Evolutionary conservation across 2,329 filamentous ascomycete genomes (phyloP).

Genomic region (Monilinia vaccinii-corymbosi): DNA sequence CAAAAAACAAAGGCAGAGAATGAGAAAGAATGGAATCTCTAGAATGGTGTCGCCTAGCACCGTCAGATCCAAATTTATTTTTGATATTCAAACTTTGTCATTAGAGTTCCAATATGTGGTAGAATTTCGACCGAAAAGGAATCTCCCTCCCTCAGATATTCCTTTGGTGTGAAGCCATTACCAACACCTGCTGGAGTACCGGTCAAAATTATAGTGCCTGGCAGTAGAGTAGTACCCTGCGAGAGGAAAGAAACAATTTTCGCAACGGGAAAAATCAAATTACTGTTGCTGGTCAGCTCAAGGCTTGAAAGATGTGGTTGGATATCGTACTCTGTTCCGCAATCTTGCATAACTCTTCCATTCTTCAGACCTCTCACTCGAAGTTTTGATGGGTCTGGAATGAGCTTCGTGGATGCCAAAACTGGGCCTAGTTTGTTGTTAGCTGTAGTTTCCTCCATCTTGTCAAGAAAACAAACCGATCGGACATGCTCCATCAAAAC

Average conservation of each 20-base stretch:
- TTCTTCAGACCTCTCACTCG: conserved; percentile 39
- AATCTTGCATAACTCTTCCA: conserved; percentile 37
- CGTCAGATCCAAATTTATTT: conserved; percentile 23
- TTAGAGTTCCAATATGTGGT: conserved; percentile 40
- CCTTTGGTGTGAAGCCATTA: conserved; percentile 29
- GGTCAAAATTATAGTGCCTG: conserved; percentile 38
- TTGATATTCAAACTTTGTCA: conserved; percentile 33
- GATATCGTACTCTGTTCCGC: conserved; percentile 32
- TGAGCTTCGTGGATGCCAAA: conserved; percentile 36
- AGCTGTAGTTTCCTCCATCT: not conserved
- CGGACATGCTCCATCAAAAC: conserved; percentile 40
- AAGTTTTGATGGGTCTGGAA: conserved; percentile 36
- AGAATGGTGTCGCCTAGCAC: not conserved
- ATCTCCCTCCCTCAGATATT: conserved; percentile 37
- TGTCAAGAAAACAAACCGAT: conserved; percentile 29
- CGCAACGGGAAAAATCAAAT: conserved; percentile 40
- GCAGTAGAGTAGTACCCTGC: conserved; percentile 35
- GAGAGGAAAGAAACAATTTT: conserved; percentile 35
- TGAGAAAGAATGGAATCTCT: not conserved
- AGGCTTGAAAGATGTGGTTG: not conserved
- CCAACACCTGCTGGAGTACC: conserved; percentile 36
- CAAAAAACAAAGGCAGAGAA: not conserved
- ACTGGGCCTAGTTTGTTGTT: conserved; percentile 33
- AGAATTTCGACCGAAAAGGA: conserved; percentile 40
- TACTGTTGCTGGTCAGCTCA: conserved; percentile 24